Evolutionary conservation across 805 yeast species (phyloP).

Genomic region (Lipomyces yamadae): DNA sequence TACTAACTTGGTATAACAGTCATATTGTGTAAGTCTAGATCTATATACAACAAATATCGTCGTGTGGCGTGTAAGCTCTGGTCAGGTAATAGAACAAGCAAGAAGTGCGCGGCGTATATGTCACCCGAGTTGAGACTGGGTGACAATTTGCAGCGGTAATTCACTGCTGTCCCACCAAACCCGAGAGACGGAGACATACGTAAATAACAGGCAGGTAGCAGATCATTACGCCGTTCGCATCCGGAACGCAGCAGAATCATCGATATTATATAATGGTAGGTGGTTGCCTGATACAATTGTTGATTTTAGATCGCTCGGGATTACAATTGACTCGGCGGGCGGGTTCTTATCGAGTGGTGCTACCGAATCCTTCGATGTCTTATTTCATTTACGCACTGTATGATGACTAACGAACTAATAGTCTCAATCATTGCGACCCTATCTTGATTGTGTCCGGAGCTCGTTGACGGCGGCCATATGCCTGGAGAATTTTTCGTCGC

Average conservation of each 20-base stretch:
- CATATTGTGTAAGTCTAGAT: conserved; percentile 16
- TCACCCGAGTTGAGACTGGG: not conserved
- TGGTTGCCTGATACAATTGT: not conserved
- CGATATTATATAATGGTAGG: not conserved
- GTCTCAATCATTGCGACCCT: conserved; percentile 98
- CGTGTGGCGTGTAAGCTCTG: not conserved
- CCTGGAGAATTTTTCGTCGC: conserved; percentile 91
- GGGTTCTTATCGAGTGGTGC: not conserved
- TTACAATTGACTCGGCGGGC: not conserved
- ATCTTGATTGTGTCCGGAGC: conserved; percentile 88
- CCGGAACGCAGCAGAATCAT: not conserved
- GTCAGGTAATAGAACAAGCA: not conserved
- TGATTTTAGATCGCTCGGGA: not conserved
- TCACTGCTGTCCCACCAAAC: not conserved
- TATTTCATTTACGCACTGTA: not conserved
- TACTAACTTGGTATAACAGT: conserved; percentile 34
- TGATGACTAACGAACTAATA: conserved; percentile 40
- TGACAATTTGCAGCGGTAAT: not conserved
- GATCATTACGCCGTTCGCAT: not conserved
- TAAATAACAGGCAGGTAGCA: not conserved
- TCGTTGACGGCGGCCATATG: conserved; percentile 93
- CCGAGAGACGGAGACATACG: not conserved
- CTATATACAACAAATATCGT: not conserved
- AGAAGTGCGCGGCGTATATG: not conserved
- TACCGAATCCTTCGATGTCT: not conserved